Percentiles rank a stretch among this genome's conserved stretches.
phyloP scores from a whole-genome alignment of 2,329 filamentous ascomycete species.

The Periconia sp. region DNA sequence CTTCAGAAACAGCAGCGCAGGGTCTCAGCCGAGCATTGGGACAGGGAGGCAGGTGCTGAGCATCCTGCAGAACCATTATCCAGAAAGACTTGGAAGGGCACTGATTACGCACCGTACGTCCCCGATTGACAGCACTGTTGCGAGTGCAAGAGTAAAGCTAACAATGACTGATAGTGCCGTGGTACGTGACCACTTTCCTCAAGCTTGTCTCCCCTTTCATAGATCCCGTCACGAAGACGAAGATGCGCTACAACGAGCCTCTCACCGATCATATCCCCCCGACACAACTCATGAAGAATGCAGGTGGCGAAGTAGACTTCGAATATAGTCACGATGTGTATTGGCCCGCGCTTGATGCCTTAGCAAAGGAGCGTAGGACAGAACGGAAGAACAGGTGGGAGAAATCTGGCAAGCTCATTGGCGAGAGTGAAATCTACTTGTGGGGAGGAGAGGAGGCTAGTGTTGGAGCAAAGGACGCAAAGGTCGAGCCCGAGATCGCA shows the following conservation, averaged over 20 bases:
- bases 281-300: slow-evolving; percentile 80
- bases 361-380: slow-evolving; percentile 70
- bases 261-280: slow-evolving; percentile 80
- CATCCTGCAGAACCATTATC: slow-evolving; percentile 95
- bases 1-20: slow-evolving; percentile 79
- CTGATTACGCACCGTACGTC: slow-evolving; percentile 83
- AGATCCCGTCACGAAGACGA: slow-evolving; percentile 89
- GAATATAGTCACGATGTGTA: slow-evolving; percentile 88
- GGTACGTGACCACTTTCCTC: slow-evolving; percentile 92
- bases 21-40: slow-evolving; percentile 76
- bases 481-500: not conserved
- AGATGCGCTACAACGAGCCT: slow-evolving; percentile 97
- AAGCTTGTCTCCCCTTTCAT: slow-evolving; percentile 96
- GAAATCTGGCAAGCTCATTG: slow-evolving; percentile 77
- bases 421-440: slow-evolving; percentile 88
- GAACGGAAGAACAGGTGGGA: slow-evolving; percentile 75
- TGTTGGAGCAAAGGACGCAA: slow-evolving; percentile 9
- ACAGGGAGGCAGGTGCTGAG: slow-evolving; percentile 83
- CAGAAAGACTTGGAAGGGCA: slow-evolving; percentile 86
- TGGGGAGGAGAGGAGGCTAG: slow-evolving; percentile 64
- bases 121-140: not conserved
- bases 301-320: slow-evolving; percentile 83
- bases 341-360: slow-evolving; percentile 82
- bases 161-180: slow-evolving; percentile 68
- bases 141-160: not conserved